Percentiles rank a stretch among this genome's conserved stretches.
These are phyloP conservation scores for Plantago coronopus DNA, from an alignment of 305 asterid species.

Conservation along the genomic window DNA sequence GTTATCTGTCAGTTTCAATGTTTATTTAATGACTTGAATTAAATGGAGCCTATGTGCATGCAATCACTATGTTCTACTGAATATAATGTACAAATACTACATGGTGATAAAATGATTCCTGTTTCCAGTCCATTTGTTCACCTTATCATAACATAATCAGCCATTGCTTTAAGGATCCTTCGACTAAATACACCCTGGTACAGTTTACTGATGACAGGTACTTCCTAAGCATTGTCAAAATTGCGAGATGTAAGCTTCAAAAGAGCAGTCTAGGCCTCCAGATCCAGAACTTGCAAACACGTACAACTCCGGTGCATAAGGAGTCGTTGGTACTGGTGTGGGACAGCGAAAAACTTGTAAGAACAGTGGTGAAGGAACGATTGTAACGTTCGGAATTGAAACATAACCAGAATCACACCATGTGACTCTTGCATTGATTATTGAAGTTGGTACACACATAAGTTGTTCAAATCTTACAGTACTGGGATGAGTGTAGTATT, in stretches of 20 bases:
- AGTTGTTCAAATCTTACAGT: too few species aligned
- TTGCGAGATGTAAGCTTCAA: conserved; percentile 64
- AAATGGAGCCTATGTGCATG: not conserved
- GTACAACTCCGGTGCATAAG: conserved; percentile 53
- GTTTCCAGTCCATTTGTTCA: not conserved
- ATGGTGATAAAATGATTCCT: not conserved
- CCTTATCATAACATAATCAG: not conserved
- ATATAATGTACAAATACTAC: too few species aligned
- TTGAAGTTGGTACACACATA: too few species aligned
- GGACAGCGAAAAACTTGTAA: conserved; percentile 51
- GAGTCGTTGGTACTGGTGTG: conserved; percentile 66
- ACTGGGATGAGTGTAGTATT: too few species aligned
- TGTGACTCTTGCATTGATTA: too few species aligned
- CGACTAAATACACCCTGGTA: conserved; percentile 21
- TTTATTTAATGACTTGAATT: not conserved
- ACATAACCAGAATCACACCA: too few species aligned
- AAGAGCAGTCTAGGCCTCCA: conserved; percentile 33
- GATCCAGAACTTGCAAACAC: conserved; percentile 28
- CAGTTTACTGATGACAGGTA: conserved; percentile 53
- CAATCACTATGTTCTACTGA: too few species aligned
- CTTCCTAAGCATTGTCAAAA: conserved; percentile 55
- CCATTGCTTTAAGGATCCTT: not conserved
- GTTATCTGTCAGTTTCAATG: not conserved
- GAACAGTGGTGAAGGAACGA: conserved; percentile 72
- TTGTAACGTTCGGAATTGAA: conserved; percentile 28